Conservation (phyloP, 2,329 filamentous ascomycete species). For the Fusarium neocosmosporiellum region DNA sequence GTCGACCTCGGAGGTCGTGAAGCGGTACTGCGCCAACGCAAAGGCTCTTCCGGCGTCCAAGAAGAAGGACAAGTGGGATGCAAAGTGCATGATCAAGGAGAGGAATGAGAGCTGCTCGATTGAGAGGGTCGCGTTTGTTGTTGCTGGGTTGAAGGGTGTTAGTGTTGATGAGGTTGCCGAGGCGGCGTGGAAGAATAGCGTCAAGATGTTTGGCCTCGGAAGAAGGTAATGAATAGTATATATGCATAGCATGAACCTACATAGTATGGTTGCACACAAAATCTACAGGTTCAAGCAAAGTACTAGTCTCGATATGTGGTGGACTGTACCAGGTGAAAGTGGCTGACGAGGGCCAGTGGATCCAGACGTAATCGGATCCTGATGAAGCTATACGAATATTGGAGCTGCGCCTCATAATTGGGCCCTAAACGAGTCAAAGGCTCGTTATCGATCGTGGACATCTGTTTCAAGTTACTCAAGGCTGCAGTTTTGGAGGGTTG, state of each 20-base stretch:
- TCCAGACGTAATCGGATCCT: not conserved
- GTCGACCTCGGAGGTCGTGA: slow-evolving; percentile 45
- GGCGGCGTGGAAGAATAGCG: slow-evolving; percentile 51
- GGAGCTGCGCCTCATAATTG: not conserved
- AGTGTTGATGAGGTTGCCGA: slow-evolving; percentile 55
- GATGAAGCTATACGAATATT: not conserved
- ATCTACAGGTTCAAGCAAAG: not conserved
- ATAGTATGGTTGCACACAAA: not conserved
- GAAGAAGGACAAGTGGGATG: slow-evolving; percentile 62
- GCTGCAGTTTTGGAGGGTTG: not conserved
- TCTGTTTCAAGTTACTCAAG: not conserved
- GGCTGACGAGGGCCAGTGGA: slow-evolving; percentile 15
- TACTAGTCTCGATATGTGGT: not conserved
- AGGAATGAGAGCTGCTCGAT: slow-evolving; percentile 63
- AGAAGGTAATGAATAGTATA: slow-evolving; percentile 13
- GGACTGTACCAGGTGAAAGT: not conserved
- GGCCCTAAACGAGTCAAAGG: not conserved
- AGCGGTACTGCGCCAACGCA: slow-evolving; percentile 54
- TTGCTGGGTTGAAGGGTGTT: slow-evolving; percentile 60
- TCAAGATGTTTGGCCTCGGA: slow-evolving; percentile 46
- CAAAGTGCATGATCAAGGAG: slow-evolving; percentile 60
- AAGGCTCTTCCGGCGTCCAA: slow-evolving; percentile 53
- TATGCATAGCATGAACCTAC: not conserved
- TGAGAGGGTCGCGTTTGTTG: slow-evolving; percentile 57
- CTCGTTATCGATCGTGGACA: not conserved